Conservation (phyloP, 495 filamentous ascomycete species). For the Hypomontagnella submonticulosa region DNA sequence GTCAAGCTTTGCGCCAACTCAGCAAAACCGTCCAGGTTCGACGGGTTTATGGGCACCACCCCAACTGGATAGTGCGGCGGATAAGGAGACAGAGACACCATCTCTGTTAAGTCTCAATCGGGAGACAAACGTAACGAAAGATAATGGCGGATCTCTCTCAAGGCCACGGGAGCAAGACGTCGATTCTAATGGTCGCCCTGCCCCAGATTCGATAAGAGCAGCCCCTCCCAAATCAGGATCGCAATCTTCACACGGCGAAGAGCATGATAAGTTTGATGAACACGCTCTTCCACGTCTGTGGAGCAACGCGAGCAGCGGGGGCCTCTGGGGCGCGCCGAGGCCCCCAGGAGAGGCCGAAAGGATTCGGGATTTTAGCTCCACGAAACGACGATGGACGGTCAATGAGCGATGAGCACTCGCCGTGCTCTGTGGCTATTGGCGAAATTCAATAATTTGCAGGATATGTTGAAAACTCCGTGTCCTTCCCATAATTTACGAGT, state of each 20-base stretch:
- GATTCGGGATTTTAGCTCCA: conserved; percentile 49
- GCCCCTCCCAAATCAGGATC: conserved; percentile 8
- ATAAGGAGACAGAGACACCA: conserved; percentile 56
- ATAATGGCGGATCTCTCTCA: conserved; percentile 7
- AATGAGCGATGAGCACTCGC: conserved; percentile 48
- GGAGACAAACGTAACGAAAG: conserved; percentile 29
- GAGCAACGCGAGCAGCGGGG: conserved; percentile 42
- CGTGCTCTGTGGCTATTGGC: not conserved
- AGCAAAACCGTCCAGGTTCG: conserved; percentile 39
- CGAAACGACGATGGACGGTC: conserved; percentile 60
- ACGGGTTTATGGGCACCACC: conserved; percentile 56
- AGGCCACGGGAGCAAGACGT: conserved; percentile 12
- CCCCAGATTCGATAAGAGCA: not conserved
- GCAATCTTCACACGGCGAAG: conserved; percentile 36
- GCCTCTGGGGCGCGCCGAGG: conserved; percentile 53
- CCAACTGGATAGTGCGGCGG: conserved; percentile 42
- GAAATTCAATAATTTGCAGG: not conserved
- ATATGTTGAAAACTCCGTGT: not conserved
- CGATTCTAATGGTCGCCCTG: conserved; percentile 1
- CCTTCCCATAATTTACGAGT: not conserved
- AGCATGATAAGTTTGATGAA: conserved; percentile 41
- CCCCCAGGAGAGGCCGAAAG: conserved; percentile 53
- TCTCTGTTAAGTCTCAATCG: conserved; percentile 60
- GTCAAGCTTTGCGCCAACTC: conserved; percentile 46
- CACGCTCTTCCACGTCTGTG: conserved; percentile 31